Evolutionary conservation across 306 rosid species (phyloP), one percentile per base, ranked within the genome.

Genomic region (Cicer yamashitae): DNA sequence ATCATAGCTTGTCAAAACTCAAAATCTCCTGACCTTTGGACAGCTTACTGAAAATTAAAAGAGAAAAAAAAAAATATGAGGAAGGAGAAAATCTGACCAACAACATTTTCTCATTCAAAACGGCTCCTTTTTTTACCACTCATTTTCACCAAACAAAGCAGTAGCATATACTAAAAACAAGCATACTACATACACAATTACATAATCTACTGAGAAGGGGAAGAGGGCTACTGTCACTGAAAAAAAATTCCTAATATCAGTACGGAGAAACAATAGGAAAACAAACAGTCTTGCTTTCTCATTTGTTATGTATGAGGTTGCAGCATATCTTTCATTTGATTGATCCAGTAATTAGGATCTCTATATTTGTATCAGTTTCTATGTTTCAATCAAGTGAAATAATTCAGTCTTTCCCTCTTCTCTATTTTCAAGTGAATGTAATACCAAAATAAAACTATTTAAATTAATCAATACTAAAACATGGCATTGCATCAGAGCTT

Each of bases 401-500:
- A 40, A 40, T 40, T 8, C 7, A 40, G 8, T 40, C 44, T 40
- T 40, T 40, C 7, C 8, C 8, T 8, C 7, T 40, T 40, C 9
- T 40, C 30, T 40, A 40, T 40, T 40, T 40, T 40, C 44, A 40
- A 40, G 44, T 40, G 7, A 6, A 6, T 8, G 7, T 40, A 40
- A 6, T 40, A 40, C 44, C 7, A 40, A 54, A 56, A 71, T 13
- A 20, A 20, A 62, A 10, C 52, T 15, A 71, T 18, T 44, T 65
- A 14, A 54, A 65, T 79, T 45, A 46, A 7, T 22, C 68, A 54
- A 45, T 5, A 6, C 44, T 11, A 71, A 11, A 65, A 37, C 47
- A 22, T 47, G 74, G 17, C 54, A 52, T 52, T 77, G 67, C 73
- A 77, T 73, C 15, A 56, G 70, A 72, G 51, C 62, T 67, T 44